Evolutionary conservation across 352 stramenopile genomes (phyloP).

Genomic region (Phytophthora melonis): DNA sequence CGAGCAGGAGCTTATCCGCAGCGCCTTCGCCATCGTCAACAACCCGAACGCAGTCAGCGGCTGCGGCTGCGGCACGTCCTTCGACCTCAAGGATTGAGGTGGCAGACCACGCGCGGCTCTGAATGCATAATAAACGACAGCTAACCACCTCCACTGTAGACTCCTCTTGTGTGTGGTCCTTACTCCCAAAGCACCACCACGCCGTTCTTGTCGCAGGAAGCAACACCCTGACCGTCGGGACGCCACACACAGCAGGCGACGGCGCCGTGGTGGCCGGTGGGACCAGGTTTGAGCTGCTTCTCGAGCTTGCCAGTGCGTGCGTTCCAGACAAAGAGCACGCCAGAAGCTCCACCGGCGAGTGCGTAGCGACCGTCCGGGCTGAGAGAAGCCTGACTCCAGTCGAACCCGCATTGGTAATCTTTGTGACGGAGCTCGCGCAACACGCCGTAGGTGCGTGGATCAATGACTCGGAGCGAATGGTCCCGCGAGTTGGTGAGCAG

Average conservation of each 20-base stretch:
- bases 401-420: conserved; percentile 77
- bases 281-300: conserved; percentile 56
- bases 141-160: not conserved
- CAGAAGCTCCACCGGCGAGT: conserved; percentile 59
- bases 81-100: conserved; percentile 95
- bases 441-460: conserved; percentile 68
- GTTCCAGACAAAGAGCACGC: conserved; percentile 77
- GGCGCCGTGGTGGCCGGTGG: conserved; percentile 64
- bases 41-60: conserved; percentile 97
- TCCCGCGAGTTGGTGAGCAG: conserved; percentile 85
- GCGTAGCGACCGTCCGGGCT: conserved; percentile 73
- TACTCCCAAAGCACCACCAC: conserved; percentile 83
- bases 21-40: conserved; percentile 95
- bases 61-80: conserved; percentile 98
- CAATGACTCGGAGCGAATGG: conserved; percentile 73
- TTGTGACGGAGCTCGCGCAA: conserved; percentile 56
- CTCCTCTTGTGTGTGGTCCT: conserved; percentile 14
- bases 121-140: conserved; percentile 23
- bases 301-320: conserved; percentile 57
- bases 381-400: conserved; percentile 84
- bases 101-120: not conserved
- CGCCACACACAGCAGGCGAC: conserved; percentile 84
- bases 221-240: conserved; percentile 65
- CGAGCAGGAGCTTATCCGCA: conserved; percentile 98
- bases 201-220: conserved; percentile 87